A percentile compares a stretch with the other conserved stretches of the same genome.
These are phyloP conservation scores for Aureobasidium sp. DNA, from an alignment of 2,329 filamentous ascomycete genomes.

Conservation along the genomic window DNA sequence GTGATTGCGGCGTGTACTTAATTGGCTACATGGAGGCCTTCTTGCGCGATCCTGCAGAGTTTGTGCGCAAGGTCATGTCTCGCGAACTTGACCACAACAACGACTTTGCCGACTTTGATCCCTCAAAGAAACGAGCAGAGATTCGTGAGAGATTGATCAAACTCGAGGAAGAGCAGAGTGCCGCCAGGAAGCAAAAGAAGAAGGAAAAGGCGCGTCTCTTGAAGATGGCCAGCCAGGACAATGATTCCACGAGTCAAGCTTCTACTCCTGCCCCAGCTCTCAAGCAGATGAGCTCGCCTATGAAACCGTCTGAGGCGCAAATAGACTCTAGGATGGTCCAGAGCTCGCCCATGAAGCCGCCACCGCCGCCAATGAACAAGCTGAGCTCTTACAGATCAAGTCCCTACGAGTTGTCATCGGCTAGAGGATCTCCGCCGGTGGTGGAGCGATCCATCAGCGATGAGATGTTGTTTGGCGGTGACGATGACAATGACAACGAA, in stretches of 20 bases:
- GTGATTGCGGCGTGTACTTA: constrained; percentile 84
- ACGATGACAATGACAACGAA: background rate
- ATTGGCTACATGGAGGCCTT: constrained; percentile 81
- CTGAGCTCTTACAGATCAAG: background rate
- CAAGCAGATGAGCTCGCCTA: background rate
- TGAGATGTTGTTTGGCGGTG: constrained; percentile 18
- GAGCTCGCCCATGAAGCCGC: constrained; percentile 8
- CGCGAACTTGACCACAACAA: constrained; percentile 52
- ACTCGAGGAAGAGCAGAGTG: constrained; percentile 54
- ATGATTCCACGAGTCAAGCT: background rate
- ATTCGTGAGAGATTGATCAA: constrained; percentile 61
- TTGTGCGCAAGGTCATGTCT: constrained; percentile 59
- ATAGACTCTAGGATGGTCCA: constrained; percentile 7
- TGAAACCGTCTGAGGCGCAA: background rate
- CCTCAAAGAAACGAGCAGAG: constrained; percentile 53
- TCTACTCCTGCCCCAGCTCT: background rate
- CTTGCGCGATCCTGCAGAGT: constrained; percentile 63
- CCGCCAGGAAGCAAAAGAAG: constrained; percentile 34
- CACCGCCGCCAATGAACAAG: background rate
- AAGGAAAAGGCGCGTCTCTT: constrained; percentile 5
- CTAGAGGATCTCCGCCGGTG: background rate
- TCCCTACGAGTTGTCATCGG: background rate
- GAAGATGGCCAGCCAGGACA: background rate
- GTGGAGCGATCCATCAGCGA: background rate
- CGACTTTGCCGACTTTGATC: constrained; percentile 50